A percentile compares a stretch with the other conserved stretches of the same genome.
phyloP scores from a whole-genome alignment of 2,329 filamentous ascomycete species.

The Pseudogymnoascus sp. region DNA sequence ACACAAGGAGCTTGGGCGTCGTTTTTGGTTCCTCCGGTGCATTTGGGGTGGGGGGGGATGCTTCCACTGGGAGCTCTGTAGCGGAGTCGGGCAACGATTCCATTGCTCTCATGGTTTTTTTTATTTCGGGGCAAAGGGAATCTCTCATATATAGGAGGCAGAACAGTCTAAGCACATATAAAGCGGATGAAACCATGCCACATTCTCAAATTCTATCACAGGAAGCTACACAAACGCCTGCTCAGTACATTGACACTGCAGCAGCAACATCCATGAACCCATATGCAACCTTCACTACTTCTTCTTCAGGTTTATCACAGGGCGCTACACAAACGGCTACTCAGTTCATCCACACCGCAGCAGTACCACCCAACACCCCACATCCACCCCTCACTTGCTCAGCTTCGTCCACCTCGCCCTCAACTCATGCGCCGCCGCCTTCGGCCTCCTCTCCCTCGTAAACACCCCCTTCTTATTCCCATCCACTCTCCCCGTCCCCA shows the following conservation, averaged over 20 bases:
- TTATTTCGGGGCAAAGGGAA: not conserved
- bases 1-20: not conserved
- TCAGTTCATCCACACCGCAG: not conserved
- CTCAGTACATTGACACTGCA: not conserved
- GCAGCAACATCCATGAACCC: too few species aligned
- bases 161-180: not conserved
- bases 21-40: not conserved
- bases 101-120: not conserved
- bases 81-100: not conserved
- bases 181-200: not conserved
- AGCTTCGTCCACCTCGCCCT: conserved; percentile 16
- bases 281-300: not conserved
- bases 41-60: not conserved
- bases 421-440: conserved; percentile 16
- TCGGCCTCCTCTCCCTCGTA: conserved; percentile 20
- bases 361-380: too few species aligned
- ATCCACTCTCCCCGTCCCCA: conserved; percentile 13
- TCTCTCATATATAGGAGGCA: not conserved
- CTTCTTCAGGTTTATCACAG: not conserved
- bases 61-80: not conserved
- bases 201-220: not conserved
- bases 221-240: not conserved
- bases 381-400: not conserved
- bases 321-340: not conserved
- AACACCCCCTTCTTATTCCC: conserved; percentile 26